These are phyloP conservation scores for Vicia villosa DNA, from an alignment of 306 rosid species.

Conservation along the genomic window DNA sequence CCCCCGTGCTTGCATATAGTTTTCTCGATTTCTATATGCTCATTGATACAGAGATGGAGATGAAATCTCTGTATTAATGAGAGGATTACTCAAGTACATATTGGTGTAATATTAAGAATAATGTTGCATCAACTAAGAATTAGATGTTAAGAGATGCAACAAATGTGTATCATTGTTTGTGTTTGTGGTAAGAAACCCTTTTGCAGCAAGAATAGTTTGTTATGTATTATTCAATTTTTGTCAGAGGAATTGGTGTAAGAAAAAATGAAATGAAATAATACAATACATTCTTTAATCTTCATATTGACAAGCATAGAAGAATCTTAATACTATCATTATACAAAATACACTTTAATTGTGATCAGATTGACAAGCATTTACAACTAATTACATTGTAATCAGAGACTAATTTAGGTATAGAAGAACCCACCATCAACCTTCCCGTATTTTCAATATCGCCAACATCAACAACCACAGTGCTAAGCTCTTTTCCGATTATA, in stretches of 20 bases:
- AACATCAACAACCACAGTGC: slow-evolving; percentile 80
- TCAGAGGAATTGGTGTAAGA: not conserved
- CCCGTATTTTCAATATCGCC: slow-evolving; percentile 53
- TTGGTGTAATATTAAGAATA: not conserved
- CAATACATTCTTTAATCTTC: not conserved
- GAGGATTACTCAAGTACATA: not conserved
- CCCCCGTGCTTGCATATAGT: slow-evolving; percentile 53
- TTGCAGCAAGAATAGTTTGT: not conserved
- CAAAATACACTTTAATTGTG: slow-evolving; percentile 1
- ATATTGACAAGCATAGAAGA: too few species aligned
- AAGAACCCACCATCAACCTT: slow-evolving; percentile 68
- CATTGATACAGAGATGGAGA: not conserved
- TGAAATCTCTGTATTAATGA: too few species aligned
- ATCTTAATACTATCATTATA: not conserved
- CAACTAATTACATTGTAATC: slow-evolving; percentile 68
- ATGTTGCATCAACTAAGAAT: not conserved
- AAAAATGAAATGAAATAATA: not conserved
- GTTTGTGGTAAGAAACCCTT: not conserved
- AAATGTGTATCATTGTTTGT: not conserved
- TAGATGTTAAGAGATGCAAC: not conserved
- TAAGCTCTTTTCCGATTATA: slow-evolving; percentile 76
- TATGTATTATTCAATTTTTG: not conserved
- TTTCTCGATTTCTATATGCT: not conserved
- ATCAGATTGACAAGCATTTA: slow-evolving; percentile 68
- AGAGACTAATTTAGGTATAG: slow-evolving; percentile 57